Conservation (phyloP, 441 rosid genomes). For the Adansonia rubrostipa region DNA sequence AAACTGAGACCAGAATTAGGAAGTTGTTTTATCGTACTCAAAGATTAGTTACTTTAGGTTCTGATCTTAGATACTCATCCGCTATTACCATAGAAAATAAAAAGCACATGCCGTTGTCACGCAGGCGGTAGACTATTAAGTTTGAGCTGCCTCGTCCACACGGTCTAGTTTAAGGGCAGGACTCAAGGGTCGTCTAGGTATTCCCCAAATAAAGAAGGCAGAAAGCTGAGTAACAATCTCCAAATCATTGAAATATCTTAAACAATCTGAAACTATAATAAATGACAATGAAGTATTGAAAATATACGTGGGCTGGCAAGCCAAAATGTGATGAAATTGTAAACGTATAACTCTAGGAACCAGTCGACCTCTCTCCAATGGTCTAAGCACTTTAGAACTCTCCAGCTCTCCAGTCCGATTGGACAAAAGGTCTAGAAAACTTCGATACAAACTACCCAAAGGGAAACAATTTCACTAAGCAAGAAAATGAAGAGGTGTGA, state of each 20-base stretch:
- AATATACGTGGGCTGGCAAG: background rate
- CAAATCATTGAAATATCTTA: background rate
- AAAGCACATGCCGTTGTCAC: background rate
- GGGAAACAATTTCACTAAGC: background rate
- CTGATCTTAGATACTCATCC: background rate
- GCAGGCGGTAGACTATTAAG: background rate
- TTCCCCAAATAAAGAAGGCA: background rate
- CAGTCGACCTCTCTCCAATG: background rate
- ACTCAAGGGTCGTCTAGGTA: background rate
- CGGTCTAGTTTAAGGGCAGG: background rate
- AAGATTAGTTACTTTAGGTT: background rate
- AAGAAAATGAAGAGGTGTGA: background rate
- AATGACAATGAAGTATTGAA: background rate
- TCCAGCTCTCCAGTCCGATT: background rate
- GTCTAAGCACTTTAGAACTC: constrained; percentile 6
- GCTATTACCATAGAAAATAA: background rate
- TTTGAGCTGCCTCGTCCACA: background rate
- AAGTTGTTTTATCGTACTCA: background rate
- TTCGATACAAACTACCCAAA: background rate
- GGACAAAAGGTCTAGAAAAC: background rate
- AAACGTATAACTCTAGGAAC: background rate
- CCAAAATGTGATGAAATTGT: background rate
- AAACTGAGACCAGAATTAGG: background rate
- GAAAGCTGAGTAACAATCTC: background rate
- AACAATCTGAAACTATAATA: background rate